Conservation (phyloP, 176 grass and related monocot species). For the Elaeis guineensis region DNA sequence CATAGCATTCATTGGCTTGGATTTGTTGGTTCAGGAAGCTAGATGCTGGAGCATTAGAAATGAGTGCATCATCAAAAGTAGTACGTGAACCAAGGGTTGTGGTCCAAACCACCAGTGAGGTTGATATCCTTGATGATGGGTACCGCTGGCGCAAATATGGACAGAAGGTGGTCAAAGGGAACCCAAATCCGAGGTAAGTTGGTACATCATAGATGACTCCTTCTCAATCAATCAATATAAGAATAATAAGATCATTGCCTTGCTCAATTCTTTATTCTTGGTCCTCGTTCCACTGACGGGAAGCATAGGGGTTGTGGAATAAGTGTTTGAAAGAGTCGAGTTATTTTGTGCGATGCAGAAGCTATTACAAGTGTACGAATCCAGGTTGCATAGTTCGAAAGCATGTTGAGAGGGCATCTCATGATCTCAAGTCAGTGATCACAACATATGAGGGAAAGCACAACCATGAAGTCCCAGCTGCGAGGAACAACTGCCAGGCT, state of each 20-base stretch:
- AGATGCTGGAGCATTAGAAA: constrained; percentile 44
- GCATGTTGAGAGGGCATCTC: constrained; percentile 89
- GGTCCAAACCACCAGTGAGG: constrained; percentile 91
- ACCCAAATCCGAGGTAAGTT: constrained; percentile 88
- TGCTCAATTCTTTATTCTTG: too few relatives aligned
- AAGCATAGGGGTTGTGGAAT: too few relatives aligned
- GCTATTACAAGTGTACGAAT: too few relatives aligned
- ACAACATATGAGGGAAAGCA: constrained; percentile 91
- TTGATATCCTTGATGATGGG: constrained; percentile 94
- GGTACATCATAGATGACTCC: not conserved
- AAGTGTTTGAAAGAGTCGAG: too few relatives aligned
- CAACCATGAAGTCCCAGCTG: constrained; percentile 92
- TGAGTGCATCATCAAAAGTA: constrained; percentile 61
- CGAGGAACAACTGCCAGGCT: constrained; percentile 56
- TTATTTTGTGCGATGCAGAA: not conserved
- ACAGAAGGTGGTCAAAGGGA: constrained; percentile 99
- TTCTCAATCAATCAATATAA: too few relatives aligned
- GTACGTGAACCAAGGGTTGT: constrained; percentile 84
- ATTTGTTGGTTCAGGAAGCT: too few relatives aligned
- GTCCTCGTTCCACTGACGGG: too few relatives aligned
- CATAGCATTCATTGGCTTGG: too few relatives aligned
- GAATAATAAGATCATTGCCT: too few relatives aligned
- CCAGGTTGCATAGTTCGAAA: constrained; percentile 51
- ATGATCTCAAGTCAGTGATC: constrained; percentile 97
- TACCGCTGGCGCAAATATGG: constrained; percentile 99